These are phyloP conservation scores for Apiospora rasikravindrae DNA, from an alignment of 2,329 filamentous ascomycete species.

Conservation along the genomic window DNA sequence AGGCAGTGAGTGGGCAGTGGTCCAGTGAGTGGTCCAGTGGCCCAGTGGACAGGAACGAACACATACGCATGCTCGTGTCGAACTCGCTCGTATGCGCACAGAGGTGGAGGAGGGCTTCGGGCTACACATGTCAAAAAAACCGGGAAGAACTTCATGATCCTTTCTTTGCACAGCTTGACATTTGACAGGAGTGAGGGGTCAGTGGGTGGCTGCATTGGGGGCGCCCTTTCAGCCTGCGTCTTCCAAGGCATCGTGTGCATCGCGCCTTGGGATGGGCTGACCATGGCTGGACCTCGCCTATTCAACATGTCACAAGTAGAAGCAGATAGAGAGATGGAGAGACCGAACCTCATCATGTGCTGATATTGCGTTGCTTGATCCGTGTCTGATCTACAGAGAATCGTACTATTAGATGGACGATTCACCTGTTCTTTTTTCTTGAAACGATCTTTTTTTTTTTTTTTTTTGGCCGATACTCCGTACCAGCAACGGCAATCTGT, in stretches of 20 bases:
- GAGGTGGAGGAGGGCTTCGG: not conserved
- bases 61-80: not conserved
- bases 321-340: not conserved
- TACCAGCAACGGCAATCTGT: not conserved
- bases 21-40: too few relatives aligned
- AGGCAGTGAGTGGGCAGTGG: not conserved
- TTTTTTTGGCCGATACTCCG: slow-evolving; percentile 4
- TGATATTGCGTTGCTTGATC: not conserved
- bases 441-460: not conserved
- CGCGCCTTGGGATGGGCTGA: not conserved
- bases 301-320: not conserved
- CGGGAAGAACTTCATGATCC: not conserved
- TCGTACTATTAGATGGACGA: not conserved
- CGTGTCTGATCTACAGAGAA: not conserved
- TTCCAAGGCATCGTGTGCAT: slow-evolving; percentile 2
- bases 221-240: not conserved
- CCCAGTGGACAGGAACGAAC: too few relatives aligned
- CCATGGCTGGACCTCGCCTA: not conserved
- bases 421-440: slow-evolving; percentile 4
- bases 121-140: slow-evolving; percentile 1
- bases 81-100: not conserved
- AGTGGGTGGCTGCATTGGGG: not conserved
- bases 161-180: not conserved
- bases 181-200: not conserved
- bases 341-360: not conserved